phyloP scores from a whole-genome alignment of 2,329 filamentous ascomycete species.

The Chaetomium sp. region DNA sequence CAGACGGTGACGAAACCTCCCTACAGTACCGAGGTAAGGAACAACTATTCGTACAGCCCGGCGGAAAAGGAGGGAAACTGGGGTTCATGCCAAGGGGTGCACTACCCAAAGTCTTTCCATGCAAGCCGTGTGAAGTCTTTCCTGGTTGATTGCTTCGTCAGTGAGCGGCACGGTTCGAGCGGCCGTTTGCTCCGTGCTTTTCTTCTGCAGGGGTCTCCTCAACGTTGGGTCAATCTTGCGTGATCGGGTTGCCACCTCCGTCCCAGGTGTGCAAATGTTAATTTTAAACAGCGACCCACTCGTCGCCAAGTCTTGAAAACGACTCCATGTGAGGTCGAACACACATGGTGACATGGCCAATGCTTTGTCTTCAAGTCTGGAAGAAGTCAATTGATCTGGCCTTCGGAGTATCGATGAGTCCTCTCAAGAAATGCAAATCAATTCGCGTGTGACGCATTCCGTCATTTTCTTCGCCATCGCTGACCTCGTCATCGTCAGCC shows the following conservation, averaged over 20 bases:
- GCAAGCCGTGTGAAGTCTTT: conserved; percentile 6
- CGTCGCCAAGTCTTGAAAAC: conserved; percentile 10
- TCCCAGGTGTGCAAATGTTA: conserved; percentile 25
- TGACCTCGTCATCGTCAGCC: conserved; percentile 12
- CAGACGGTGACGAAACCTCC: conserved; percentile 10
- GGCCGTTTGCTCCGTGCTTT: conserved; percentile 25
- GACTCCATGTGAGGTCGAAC: conserved; percentile 4
- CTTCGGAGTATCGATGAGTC: background rate
- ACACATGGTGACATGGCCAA: conserved; percentile 20
- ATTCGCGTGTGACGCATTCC: background rate
- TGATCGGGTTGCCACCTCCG: conserved; percentile 9
- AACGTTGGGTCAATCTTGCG: conserved; percentile 6
- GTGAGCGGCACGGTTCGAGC: conserved; percentile 11
- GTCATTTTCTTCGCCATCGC: background rate
- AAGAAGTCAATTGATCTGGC: conserved; percentile 2
- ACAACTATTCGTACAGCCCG: background rate
- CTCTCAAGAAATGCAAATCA: background rate
- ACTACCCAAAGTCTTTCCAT: conserved; percentile 5
- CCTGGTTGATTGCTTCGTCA: conserved; percentile 9
- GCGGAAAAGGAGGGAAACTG: conserved; percentile 15
- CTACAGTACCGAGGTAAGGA: too few species aligned
- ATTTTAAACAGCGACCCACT: conserved; percentile 20
- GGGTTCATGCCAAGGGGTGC: conserved; percentile 3
- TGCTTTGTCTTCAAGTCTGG: conserved; percentile 17
- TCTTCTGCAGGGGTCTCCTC: conserved; percentile 3